A percentile compares a stretch with the other conserved stretches of the same genome.
Evolutionary conservation across 371 early-diverging fungal genomes (phyloP).

Genomic region (Actinomucor elegans): DNA sequence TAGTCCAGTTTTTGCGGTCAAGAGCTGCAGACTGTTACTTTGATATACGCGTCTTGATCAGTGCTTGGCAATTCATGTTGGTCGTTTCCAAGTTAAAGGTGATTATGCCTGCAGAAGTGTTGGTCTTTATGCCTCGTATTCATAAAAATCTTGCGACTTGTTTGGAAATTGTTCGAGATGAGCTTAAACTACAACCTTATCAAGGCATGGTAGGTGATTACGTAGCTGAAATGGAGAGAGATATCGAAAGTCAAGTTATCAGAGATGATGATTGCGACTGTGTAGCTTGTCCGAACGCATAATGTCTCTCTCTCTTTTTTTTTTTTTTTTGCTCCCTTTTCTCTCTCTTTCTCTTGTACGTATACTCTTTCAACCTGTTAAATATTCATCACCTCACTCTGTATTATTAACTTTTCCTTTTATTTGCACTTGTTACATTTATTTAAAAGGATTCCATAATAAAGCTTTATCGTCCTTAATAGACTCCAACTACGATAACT

Average conservation of each 20-base stretch:
- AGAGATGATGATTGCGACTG: conserved; percentile 25
- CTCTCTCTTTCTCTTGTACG: too few species aligned
- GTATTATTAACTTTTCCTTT: too few species aligned
- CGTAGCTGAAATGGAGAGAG: conserved; percentile 21
- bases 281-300: conserved; percentile 24
- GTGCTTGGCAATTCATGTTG: conserved; percentile 26
- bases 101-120: conserved; percentile 4
- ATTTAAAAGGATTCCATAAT: too few species aligned
- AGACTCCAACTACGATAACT: too few species aligned
- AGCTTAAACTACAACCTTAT: conserved; percentile 18
- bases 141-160: conserved; percentile 8
- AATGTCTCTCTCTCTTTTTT: too few species aligned
- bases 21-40: conserved; percentile 27
- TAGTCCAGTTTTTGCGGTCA: conserved; percentile 19
- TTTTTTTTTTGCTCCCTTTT: too few species aligned
- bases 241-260: conserved; percentile 10
- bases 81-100: conserved; percentile 9
- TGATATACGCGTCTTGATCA: conserved; percentile 27
- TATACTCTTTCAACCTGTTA: too few species aligned
- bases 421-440: too few species aligned
- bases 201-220: conserved; percentile 23
- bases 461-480: too few species aligned
- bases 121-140: conserved; percentile 13
- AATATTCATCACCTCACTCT: too few species aligned
- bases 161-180: conserved; percentile 17